These are phyloP conservation scores for Thalassiosira delicatula DNA, from an alignment of 352 stramenopile species.

Conservation along the genomic window DNA sequence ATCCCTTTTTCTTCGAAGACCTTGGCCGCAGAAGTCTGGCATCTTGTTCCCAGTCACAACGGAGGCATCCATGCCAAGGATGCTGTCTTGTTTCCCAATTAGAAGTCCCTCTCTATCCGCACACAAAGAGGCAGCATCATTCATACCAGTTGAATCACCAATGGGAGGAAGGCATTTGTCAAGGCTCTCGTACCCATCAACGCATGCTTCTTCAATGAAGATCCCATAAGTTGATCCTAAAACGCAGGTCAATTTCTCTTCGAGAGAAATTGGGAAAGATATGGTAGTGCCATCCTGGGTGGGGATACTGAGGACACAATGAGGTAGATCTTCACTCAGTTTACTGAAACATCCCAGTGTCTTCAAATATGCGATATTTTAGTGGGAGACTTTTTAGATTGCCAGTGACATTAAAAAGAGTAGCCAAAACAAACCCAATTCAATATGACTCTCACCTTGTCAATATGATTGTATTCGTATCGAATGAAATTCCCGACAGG, in stretches of 20 bases:
- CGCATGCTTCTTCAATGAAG: slow-evolving; percentile 3
- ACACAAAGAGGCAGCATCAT: neutral
- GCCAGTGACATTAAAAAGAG: too few species aligned
- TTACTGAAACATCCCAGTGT: slow-evolving; percentile 5
- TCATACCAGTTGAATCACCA: neutral
- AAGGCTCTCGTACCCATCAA: slow-evolving; percentile 10
- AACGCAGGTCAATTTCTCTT: slow-evolving; percentile 21
- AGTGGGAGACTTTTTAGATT: too few species aligned
- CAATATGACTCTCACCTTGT: neutral
- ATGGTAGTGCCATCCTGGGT: neutral
- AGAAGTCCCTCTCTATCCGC: neutral
- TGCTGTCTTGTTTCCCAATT: slow-evolving; percentile 5
- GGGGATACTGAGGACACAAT: neutral
- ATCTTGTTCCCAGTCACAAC: slow-evolving; percentile 15
- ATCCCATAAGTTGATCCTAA: neutral
- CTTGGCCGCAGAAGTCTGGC: slow-evolving; percentile 9
- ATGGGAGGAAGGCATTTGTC: slow-evolving; percentile 20
- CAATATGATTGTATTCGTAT: slow-evolving; percentile 26
- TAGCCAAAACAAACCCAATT: neutral
- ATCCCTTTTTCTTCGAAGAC: slow-evolving; percentile 7
- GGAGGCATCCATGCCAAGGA: slow-evolving; percentile 14
- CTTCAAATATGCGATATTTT: too few species aligned
- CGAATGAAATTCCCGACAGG: slow-evolving; percentile 14
- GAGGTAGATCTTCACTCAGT: neutral
- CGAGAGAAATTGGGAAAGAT: slow-evolving; percentile 16